Conservation (phyloP, 176 grass and related monocot genomes). For the Rhynchospora pubera region DNA sequence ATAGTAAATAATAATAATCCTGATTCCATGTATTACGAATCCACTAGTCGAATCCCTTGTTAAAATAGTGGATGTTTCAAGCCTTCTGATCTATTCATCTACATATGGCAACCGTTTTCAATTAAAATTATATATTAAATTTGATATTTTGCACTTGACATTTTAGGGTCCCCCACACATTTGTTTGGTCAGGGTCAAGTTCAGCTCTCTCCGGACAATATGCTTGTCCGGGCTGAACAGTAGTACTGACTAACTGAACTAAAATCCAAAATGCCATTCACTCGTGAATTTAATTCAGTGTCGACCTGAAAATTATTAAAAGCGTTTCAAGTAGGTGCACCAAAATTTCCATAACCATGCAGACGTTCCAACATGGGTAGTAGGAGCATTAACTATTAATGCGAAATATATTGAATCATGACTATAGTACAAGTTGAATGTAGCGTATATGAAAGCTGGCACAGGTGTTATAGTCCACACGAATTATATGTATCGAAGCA, state of each 20-base stretch:
- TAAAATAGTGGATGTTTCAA: too few species aligned
- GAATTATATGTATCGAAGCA: background rate
- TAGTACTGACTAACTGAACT: background rate
- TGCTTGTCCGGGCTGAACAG: background rate
- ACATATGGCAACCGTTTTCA: too few species aligned
- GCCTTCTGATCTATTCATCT: too few species aligned
- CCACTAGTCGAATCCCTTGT: too few species aligned
- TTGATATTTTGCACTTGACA: too few species aligned
- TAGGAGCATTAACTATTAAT: background rate
- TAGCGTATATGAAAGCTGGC: background rate
- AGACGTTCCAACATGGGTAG: background rate
- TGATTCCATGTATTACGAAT: too few species aligned
- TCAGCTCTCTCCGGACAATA: background rate
- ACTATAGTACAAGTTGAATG: background rate
- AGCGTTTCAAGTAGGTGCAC: background rate
- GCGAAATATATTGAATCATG: background rate
- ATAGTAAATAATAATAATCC: too few species aligned
- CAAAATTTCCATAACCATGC: background rate
- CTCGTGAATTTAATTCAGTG: slow-evolving; percentile 21
- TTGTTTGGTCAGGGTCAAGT: background rate
- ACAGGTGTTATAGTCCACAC: background rate
- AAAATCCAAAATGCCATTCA: slow-evolving; percentile 28
- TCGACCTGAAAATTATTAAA: background rate
- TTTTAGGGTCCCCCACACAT: background rate
- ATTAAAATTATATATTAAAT: too few species aligned